Conservation (phyloP, 768 basidiomycete genomes). For the Fistulinella prunicolor region DNA sequence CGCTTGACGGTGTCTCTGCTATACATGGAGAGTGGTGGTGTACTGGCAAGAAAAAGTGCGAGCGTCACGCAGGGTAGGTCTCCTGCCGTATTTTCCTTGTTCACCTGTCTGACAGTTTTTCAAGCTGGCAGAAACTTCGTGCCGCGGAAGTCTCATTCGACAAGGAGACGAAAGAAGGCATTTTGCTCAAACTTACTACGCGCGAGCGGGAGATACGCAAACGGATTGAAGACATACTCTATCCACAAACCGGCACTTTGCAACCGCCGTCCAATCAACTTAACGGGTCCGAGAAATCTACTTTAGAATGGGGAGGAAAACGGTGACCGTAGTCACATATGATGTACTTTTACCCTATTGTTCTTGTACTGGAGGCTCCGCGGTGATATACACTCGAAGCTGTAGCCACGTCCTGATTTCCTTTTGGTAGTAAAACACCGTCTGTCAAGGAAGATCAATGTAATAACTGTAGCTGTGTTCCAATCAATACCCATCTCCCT, state of each 20-base stretch:
- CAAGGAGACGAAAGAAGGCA: slow-evolving; percentile 70
- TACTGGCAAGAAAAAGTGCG: slow-evolving; percentile 67
- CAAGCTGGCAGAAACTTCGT: slow-evolving; percentile 79
- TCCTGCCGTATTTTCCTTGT: not conserved
- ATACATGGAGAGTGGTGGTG: slow-evolving; percentile 73
- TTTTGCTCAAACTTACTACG: slow-evolving; percentile 62
- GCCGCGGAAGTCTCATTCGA: slow-evolving; percentile 70
- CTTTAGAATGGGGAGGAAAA: slow-evolving; percentile 57
- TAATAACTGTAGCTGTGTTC: slow-evolving; percentile 6
- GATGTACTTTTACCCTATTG: slow-evolving; percentile 20
- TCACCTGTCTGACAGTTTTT: slow-evolving; percentile 6
- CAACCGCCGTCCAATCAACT: slow-evolving; percentile 33
- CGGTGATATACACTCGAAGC: slow-evolving; percentile 13
- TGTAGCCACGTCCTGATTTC: slow-evolving; percentile 17
- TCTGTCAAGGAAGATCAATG: slow-evolving; percentile 12
- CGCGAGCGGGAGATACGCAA: slow-evolving; percentile 77
- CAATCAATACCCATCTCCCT: slow-evolving; percentile 87
- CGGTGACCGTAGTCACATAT: slow-evolving; percentile 39
- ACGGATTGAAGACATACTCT: slow-evolving; percentile 70
- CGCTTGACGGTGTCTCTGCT: slow-evolving; percentile 31
- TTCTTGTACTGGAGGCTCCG: slow-evolving; percentile 12
- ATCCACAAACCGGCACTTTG: slow-evolving; percentile 42
- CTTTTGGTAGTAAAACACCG: not conserved
- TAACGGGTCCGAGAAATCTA: slow-evolving; percentile 47
- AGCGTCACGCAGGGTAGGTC: slow-evolving; percentile 72